Percentiles rank a stretch among this genome's conserved stretches.
Conservation (phyloP, 1,139 yeast species). For the Magnusiomyces tetraspermus region DNA sequence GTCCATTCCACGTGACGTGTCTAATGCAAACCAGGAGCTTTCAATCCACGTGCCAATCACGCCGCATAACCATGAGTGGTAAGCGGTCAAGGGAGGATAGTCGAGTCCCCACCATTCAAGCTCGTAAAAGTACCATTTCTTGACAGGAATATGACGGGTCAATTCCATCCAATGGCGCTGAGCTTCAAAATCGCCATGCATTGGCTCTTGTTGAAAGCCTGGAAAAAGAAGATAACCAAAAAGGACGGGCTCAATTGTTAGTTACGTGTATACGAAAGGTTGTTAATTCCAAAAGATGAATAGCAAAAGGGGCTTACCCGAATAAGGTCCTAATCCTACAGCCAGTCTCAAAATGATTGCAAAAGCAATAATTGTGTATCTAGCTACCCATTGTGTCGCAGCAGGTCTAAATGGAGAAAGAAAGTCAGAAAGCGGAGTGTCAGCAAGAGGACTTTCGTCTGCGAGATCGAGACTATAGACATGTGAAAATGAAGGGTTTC, state of each 20-base stretch:
- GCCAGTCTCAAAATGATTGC: conserved; percentile 74
- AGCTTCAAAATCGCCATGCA: conserved; percentile 95
- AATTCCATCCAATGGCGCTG: conserved; percentile 98
- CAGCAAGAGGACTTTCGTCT: conserved; percentile 17
- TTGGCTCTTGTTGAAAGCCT: conserved; percentile 47
- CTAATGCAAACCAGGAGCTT: conserved; percentile 66
- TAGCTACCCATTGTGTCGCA: conserved; percentile 82
- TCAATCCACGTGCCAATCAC: conserved; percentile 53
- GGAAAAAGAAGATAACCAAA: not conserved
- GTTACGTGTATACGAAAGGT: not conserved
- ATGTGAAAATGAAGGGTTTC: conserved; percentile 2
- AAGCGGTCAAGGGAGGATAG: conserved; percentile 95
- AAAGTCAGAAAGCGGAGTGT: conserved; percentile 49
- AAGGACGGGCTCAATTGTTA: not conserved
- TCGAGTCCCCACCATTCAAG: conserved; percentile 93
- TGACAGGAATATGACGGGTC: conserved; percentile 64
- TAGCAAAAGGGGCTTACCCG: conserved; percentile 39
- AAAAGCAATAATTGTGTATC: conserved; percentile 65
- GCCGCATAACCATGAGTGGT: conserved; percentile 77
- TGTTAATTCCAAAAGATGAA: no score
- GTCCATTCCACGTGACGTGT: conserved; percentile 68
- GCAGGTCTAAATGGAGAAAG: conserved; percentile 56
- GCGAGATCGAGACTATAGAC: not conserved
- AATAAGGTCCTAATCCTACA: conserved; percentile 80
- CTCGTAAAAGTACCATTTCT: conserved; percentile 82